Evolutionary conservation across 768 basidiomycete genomes (phyloP), one percentile per base, ranked within the genome.

Genomic region (Cystobasidium tubakii): DNA sequence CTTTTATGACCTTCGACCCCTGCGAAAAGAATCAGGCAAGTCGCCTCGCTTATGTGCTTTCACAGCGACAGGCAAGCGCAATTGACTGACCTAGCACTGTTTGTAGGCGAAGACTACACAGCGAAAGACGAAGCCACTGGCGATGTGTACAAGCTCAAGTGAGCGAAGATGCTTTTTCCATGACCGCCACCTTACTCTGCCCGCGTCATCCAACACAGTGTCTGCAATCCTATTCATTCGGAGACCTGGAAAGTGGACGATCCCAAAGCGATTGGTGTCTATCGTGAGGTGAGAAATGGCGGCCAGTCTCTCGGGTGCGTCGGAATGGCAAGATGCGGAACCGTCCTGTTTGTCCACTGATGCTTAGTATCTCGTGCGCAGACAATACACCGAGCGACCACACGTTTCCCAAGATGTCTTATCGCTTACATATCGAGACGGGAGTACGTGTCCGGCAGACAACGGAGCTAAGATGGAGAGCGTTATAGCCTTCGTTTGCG

Each of bases 61-160:
- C n/a, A n/a, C n/a, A n/a, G n/a, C n/a, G n/a, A n/a, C n/a, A n/a
- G n/a, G n/a, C n/a, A n/a, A n/a, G n/a, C n/a, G n/a, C n/a, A n/a
- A n/a, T n/a, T n/a, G n/a, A n/a, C n/a, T n/a, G n/a, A n/a, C 39
- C 15, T 6, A 39, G 15, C 39, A 39, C 15, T 39, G 39, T 15
- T 25, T 25, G 19, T 36, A 67, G 66, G 66, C 12, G 66, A 54
- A n/a, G 66, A 67, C 46, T 67, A 67, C 31, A 54, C 34, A 43
- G 66, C 66, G 15, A 67, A 67, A 67, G 66, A 67, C 27, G 66
- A 67, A 54, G 66, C 66, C 27, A 67, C 66, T 33, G 66, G 66
- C n/a, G 31, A 54, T 23, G 50, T 67, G 4, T 67, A 67, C 44
- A 67, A 67, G 50, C 54, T 67, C 46, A 67, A 67, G 66, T 67